Evolutionary conservation across 495 filamentous ascomycete genomes (phyloP).

Genomic region (Annulohypoxylon nitens): DNA sequence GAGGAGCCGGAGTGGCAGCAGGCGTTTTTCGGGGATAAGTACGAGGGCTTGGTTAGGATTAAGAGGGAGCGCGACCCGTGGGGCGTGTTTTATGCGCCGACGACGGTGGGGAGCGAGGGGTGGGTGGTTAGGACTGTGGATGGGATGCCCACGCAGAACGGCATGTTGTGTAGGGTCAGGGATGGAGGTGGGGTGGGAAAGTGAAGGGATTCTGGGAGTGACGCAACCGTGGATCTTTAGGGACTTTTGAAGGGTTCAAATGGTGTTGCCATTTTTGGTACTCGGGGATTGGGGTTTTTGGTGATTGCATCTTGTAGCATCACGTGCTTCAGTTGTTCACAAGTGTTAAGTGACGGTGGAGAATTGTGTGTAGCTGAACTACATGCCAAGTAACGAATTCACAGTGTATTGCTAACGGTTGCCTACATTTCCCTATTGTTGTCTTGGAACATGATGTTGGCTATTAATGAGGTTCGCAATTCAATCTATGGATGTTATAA

Average conservation of each 20-base stretch:
- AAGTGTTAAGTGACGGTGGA: background rate
- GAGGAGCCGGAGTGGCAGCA: slow-evolving; percentile 73
- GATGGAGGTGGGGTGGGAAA: slow-evolving; percentile 3
- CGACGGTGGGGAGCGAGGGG: slow-evolving; percentile 65
- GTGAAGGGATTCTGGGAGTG: background rate
- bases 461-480: no score
- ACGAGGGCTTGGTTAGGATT: slow-evolving; percentile 58
- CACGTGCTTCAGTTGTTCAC: background rate
- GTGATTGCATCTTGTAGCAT: background rate
- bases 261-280: no score
- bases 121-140: slow-evolving; percentile 42
- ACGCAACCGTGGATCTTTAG: background rate
- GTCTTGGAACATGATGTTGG: no score
- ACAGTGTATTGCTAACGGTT: no score
- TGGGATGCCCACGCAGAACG: slow-evolving; percentile 49
- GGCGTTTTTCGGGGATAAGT: slow-evolving; percentile 70
- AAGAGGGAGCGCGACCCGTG: slow-evolving; percentile 67
- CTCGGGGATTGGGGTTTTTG: background rate
- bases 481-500: background rate
- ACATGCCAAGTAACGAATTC: background rate
- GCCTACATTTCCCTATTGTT: no score
- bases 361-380: no score
- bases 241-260: no score
- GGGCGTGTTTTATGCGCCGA: slow-evolving; percentile 67
- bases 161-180: slow-evolving; percentile 46